Conservation (phyloP, 306 rosid genomes). For the Clitoria ternatea region DNA sequence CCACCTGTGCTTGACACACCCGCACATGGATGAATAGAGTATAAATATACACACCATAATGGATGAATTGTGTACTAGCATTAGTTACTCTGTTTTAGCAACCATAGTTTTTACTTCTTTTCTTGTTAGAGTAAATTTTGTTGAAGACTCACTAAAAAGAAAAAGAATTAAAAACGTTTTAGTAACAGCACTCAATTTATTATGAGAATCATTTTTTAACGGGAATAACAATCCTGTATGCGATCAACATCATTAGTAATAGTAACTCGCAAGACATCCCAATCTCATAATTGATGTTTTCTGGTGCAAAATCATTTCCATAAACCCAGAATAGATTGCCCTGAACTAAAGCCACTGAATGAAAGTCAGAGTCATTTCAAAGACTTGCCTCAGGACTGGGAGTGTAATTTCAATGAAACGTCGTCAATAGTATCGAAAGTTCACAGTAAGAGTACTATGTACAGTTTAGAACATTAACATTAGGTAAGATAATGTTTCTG, state of each 20-base stretch:
- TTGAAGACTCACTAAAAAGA: no score
- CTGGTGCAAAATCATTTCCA: neutral
- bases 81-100: no score
- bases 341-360: neutral
- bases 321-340: neutral
- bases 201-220: neutral
- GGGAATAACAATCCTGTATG: neutral
- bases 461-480: no score
- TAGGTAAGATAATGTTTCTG: no score
- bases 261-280: neutral
- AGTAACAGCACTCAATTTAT: no score
- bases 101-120: no score
- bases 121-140: no score
- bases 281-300: neutral
- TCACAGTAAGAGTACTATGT: neutral
- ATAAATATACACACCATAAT: no score
- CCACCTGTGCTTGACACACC: no score
- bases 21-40: no score
- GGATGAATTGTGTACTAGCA: no score
- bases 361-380: neutral
- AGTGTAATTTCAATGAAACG: neutral
- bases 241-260: neutral
- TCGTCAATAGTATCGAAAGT: neutral
- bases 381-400: neutral
- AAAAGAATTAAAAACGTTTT: no score